Base-by-base conservation (phyloP, 139 green algal species). In the Chlorella sp. region DNA sequence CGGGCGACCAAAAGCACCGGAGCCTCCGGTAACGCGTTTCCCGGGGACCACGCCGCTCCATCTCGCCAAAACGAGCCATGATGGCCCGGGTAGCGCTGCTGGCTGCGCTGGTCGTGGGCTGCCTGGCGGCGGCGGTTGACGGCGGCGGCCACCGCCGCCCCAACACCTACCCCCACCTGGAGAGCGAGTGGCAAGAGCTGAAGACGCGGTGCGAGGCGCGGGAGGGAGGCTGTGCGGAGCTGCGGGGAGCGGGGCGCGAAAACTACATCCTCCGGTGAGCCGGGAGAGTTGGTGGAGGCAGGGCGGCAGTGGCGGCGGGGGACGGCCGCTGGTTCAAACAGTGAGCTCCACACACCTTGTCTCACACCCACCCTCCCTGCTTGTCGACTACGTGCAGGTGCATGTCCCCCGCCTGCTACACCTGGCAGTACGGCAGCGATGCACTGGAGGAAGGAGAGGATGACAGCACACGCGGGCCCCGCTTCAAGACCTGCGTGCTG, bases 241-340 rank as follows among this genome's bases (percentile, higher is more conserved):
- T 12, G 71, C 30, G 37, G 34, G 32, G 48, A 11, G 81, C 53
- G 1, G 11, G 1, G 0, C 81, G 32, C 12, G 81, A 86, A n/a
- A 86, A 86, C 81, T 86, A 53, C 53, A 14, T 86, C 39, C 81
- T 30, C 32, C 81, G 81, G 81, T 86, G 53, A 39, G 81, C 32
- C 22, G 3, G 18, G 40, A 36, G 71, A 3, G 18, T 36, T 37
- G 81, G 42, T 39, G 42, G 80, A 48, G 9, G 42, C 28, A 22
- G 2, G 80, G 80, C 1, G 42, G 28, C 12, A 24, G 3, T 37
- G 5, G 9, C 79, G 0, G 2, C 42, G 26, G 40, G 30, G 30
- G 19, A 18, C 30, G n/a, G n/a, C n/a, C n/a, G n/a, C n/a, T n/a
- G n/a, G n/a, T n/a, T n/a, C n/a, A n/a, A n/a, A n/a, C n/a, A 14